These are phyloP conservation scores for Wallemia hederae DNA, from an alignment of 1,284 basidiomycete genomes.

Conservation along the genomic window DNA sequence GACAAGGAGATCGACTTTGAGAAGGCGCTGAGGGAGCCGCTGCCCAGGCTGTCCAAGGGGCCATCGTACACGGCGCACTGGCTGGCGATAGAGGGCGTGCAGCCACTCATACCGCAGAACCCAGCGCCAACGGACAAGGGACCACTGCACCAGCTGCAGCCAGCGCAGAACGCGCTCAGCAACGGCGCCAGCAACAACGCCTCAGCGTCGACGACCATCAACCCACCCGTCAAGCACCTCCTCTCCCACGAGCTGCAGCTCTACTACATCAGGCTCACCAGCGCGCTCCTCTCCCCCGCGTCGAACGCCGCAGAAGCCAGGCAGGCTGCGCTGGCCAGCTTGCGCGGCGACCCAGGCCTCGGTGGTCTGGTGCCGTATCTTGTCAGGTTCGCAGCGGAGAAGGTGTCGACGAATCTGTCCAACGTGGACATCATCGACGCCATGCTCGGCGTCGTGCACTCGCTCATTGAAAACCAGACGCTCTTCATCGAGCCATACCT, in stretches of 20 bases:
- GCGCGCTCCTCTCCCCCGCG: slow-evolving; percentile 40
- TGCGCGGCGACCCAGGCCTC: slow-evolving; percentile 67
- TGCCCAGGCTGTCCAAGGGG: slow-evolving; percentile 42
- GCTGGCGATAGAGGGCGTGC: slow-evolving; percentile 92
- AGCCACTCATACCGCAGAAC: slow-evolving; percentile 87
- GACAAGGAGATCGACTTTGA: slow-evolving; percentile 97
- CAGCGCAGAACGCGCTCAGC: slow-evolving; percentile 14
- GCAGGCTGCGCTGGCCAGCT: slow-evolving; percentile 61
- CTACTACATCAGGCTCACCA: slow-evolving; percentile 75
- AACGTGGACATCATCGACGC: slow-evolving; percentile 45
- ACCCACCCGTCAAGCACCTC: slow-evolving; percentile 53
- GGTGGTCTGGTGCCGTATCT: slow-evolving; percentile 85
- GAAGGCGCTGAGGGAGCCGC: slow-evolving; percentile 50
- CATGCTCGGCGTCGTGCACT: slow-evolving; percentile 44
- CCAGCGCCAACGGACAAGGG: slow-evolving; percentile 27
- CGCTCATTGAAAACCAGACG: slow-evolving; percentile 50
- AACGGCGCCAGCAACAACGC: slow-evolving; percentile 14
- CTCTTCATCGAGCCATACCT: slow-evolving; percentile 92
- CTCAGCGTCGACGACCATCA: slow-evolving; percentile 8
- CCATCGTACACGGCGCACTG: slow-evolving; percentile 63
- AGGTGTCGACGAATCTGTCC: slow-evolving; percentile 7
- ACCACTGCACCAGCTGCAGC: slow-evolving; percentile 7
- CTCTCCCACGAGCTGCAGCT: slow-evolving; percentile 80
- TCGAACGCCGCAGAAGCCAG: slow-evolving; percentile 28
- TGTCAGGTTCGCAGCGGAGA: slow-evolving; percentile 78